Base-by-base conservation (phyloP, 371 early-diverging fungal species). In the Racocetra persica region DNA sequence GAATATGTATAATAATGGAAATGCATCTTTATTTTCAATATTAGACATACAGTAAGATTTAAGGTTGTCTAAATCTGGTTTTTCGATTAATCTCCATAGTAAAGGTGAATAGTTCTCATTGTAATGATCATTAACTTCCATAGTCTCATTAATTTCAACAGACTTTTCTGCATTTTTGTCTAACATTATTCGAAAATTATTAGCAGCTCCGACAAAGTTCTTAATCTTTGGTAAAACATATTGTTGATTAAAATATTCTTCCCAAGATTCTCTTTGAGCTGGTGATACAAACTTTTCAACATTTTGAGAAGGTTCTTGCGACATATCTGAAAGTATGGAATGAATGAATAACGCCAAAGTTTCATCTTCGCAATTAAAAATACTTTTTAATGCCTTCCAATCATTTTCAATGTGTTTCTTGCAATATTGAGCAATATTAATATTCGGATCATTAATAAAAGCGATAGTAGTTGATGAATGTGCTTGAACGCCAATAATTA, bases 91-190 rank as follows among this genome's bases (percentile, higher is more conserved):
- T 45, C 81, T n/a, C 81, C 81, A 80, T 22, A 80, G 65, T 24
- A 45, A 6, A 38, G 76, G 74, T 41, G 51, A 77, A 60, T 80
- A 28, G 16, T 73, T 24, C 18, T 41, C 28, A 16, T n/a, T 38
- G 38, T 80, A 72, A 55, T 75, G 13, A 26, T 49, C 32, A 32
- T 32, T 26, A 18, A 76, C 55, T 57, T 77, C 28, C 13, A 80
- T 26, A 22, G 81, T 80, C 54, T 80, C 79, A 41, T 75, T 62
- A 36, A 80, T 62, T 69, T 80, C 81, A 71, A 22, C 22, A 24
- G 20, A 26, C 16, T 57, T 16, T 13, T 54, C 36, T 38, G 24
- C 11, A 66, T 65, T 77, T 66, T 45, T 28, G 28, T 62, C 67
- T n/a, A 81, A 14, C 57, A 49, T 51, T 18, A 11, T 32, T 16